Evolutionary conservation across 2,329 filamentous ascomycete genomes (phyloP).

Genomic region (Colletotrichum liriopes): DNA sequence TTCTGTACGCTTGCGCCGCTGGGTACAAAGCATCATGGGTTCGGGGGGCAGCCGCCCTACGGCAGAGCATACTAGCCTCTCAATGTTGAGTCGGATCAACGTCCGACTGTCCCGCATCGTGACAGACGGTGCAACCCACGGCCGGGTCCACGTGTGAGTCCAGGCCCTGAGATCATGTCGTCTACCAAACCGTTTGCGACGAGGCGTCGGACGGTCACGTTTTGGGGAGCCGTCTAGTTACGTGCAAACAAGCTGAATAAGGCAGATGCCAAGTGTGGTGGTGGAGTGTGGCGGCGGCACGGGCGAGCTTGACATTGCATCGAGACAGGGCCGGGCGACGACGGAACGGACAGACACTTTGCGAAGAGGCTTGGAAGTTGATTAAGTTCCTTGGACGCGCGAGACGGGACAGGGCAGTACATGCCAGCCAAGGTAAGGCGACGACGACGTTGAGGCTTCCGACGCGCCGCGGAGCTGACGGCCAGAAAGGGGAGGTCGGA

Average conservation of each 20-base stretch:
- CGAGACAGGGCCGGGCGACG: neutral
- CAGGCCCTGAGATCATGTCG: neutral
- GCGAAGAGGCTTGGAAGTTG: neutral
- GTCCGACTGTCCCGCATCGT: neutral
- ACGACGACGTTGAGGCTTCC: neutral
- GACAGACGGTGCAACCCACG: neutral
- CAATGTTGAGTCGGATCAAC: neutral
- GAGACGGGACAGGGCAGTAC: neutral
- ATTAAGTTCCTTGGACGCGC: neutral
- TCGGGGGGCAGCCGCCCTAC: neutral
- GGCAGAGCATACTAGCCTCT: too few species aligned
- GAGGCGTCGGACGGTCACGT: conserved; percentile 27
- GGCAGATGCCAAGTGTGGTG: neutral
- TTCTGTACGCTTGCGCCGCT: neutral
- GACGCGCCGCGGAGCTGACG: neutral
- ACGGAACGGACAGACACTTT: neutral
- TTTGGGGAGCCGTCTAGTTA: neutral
- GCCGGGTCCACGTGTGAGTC: neutral
- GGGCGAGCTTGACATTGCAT: neutral
- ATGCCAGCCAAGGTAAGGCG: neutral
- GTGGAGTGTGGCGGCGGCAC: neutral
- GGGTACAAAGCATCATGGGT: neutral
- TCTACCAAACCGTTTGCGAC: conserved; percentile 35
- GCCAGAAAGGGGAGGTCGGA: neutral
- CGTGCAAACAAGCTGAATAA: neutral